phyloP scores from a whole-genome alignment of 495 filamentous ascomycete genomes.

The Cercophora newfieldiana region DNA sequence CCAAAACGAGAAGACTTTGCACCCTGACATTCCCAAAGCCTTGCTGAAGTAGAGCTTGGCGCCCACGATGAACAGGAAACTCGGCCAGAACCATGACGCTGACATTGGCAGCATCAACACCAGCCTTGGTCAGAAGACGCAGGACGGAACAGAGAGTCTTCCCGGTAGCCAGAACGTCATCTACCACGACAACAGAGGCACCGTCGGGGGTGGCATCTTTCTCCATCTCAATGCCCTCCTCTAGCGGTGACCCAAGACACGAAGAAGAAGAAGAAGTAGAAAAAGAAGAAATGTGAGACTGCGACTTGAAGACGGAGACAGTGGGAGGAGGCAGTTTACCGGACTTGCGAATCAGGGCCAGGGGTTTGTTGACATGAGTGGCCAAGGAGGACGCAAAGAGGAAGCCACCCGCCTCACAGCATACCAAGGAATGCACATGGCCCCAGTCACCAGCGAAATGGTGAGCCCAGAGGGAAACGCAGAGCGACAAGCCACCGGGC shows the following conservation, averaged over 20 bases:
- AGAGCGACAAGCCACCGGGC: constrained; percentile 53
- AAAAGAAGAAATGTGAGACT: constrained; percentile 59
- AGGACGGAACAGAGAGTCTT: constrained; percentile 60
- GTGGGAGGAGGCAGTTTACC: constrained; percentile 63
- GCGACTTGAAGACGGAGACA: constrained; percentile 49
- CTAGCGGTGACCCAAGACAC: too few species aligned
- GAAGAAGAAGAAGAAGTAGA: constrained; percentile 28
- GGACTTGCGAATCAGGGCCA: constrained; percentile 58
- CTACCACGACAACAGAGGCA: constrained; percentile 57
- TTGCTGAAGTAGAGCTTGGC: constrained; percentile 49
- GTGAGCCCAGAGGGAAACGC: constrained; percentile 52
- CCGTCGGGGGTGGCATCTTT: constrained; percentile 45
- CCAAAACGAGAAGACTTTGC: constrained; percentile 62
- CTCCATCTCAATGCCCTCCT: constrained; percentile 55
- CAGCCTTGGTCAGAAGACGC: constrained; percentile 50
- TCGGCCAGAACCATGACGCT: constrained; percentile 61
- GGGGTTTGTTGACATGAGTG: constrained; percentile 42
- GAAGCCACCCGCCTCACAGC: constrained; percentile 61
- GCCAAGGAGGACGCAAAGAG: constrained; percentile 59
- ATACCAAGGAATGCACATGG: constrained; percentile 47
- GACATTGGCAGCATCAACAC: constrained; percentile 45
- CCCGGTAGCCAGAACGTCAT: constrained; percentile 65
- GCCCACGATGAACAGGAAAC: constrained; percentile 61
- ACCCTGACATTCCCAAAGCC: constrained; percentile 59
- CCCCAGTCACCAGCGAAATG: constrained; percentile 54